These are phyloP conservation scores for Penicillium simplicissimum DNA, from an alignment of 495 filamentous ascomycete genomes.

Conservation along the genomic window DNA sequence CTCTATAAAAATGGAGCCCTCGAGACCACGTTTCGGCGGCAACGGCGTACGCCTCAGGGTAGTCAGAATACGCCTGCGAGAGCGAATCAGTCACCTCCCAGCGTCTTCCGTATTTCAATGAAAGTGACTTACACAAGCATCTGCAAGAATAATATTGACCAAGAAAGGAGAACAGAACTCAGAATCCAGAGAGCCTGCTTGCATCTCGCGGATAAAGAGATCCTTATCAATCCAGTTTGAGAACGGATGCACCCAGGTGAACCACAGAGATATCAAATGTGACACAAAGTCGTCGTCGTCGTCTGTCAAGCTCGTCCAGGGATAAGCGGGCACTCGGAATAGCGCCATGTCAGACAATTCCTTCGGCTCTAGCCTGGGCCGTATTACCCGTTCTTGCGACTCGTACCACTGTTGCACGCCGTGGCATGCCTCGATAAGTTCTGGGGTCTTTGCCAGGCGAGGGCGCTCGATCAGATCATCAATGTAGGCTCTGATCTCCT, in stretches of 20 bases:
- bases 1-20: conserved; percentile 30
- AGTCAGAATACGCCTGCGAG: conserved; percentile 25
- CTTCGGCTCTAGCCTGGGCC: not conserved
- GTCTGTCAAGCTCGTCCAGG: conserved; percentile 50
- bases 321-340: conserved; percentile 36
- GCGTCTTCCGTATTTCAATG: not conserved
- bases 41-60: conserved; percentile 21
- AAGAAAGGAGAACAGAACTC: conserved; percentile 48
- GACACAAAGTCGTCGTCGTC: conserved; percentile 51
- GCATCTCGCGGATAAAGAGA: conserved; percentile 44
- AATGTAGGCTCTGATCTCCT: conserved; percentile 35
- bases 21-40: conserved; percentile 12
- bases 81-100: not conserved
- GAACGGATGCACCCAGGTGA: conserved; percentile 47
- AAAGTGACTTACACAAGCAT: conserved; percentile 13
- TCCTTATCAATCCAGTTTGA: conserved; percentile 45
- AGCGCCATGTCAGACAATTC: conserved; percentile 5
- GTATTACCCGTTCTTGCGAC: not conserved
- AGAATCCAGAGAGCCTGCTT: conserved; percentile 25
- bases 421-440: conserved; percentile 20
- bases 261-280: conserved; percentile 43
- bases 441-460: conserved; percentile 28
- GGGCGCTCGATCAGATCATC: conserved; percentile 28
- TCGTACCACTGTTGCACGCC: not conserved
- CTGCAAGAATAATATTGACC: conserved; percentile 46